These are phyloP conservation scores for Plasmopara muralis DNA, from an alignment of 352 stramenopile species.

Conservation along the genomic window DNA sequence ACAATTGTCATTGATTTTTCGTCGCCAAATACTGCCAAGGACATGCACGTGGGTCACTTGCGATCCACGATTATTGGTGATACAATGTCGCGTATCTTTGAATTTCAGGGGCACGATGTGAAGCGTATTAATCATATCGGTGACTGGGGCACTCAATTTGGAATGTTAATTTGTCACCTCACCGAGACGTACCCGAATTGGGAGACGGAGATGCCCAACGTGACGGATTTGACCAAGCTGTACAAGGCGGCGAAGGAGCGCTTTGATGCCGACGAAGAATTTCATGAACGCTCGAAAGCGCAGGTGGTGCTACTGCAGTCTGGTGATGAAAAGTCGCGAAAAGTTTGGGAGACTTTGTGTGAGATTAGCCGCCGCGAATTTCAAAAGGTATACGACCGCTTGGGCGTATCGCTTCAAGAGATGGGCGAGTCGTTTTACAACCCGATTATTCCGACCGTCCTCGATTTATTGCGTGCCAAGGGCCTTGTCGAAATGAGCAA, in stretches of 20 bases:
- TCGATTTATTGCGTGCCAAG: constrained; percentile 85
- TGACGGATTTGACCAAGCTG: constrained; percentile 93
- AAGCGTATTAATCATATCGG: constrained; percentile 80
- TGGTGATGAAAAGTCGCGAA: constrained; percentile 73
- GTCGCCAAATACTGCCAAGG: constrained; percentile 85
- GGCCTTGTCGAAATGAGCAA: constrained; percentile 88
- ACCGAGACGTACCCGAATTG: constrained; percentile 95
- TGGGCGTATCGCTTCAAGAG: constrained; percentile 67
- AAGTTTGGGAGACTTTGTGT: constrained; percentile 78
- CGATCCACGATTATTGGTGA: constrained; percentile 90
- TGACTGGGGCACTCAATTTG: constrained; percentile 94
- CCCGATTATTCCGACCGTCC: constrained; percentile 74
- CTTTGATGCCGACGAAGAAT: constrained; percentile 95
- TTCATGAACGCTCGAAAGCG: constrained; percentile 94
- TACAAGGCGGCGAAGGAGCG: constrained; percentile 91
- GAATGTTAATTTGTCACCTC: constrained; percentile 99
- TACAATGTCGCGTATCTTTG: constrained; percentile 80
- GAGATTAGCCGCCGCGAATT: constrained; percentile 82
- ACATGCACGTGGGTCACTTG: constrained; percentile 86
- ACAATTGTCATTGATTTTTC: constrained; percentile 81
- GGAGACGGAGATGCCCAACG: constrained; percentile 90
- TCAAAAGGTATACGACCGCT: constrained; percentile 81
- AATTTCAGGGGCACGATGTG: constrained; percentile 83
- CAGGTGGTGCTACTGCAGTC: constrained; percentile 98
- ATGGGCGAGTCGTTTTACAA: constrained; percentile 87